These are phyloP conservation scores for Leccinellum albellum DNA, from an alignment of 768 basidiomycete species.

Conservation along the genomic window DNA sequence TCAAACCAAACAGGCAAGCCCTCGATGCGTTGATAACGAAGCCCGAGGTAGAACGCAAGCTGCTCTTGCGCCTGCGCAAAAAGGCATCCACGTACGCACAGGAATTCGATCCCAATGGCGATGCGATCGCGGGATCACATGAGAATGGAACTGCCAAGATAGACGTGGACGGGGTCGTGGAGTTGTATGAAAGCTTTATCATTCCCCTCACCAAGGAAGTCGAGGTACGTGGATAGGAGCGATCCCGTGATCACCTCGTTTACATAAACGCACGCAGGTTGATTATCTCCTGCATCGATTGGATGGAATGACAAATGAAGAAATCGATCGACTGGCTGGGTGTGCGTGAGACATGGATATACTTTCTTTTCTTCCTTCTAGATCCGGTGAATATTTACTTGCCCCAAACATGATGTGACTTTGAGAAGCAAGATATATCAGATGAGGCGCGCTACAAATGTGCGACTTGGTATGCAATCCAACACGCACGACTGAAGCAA, in stretches of 20 bases:
- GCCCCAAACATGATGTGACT: background rate
- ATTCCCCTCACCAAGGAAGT: constrained; percentile 98
- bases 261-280: constrained; percentile 49
- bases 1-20: constrained; percentile 66
- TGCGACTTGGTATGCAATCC: constrained; percentile 21
- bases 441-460: constrained; percentile 22
- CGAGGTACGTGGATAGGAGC: constrained; percentile 60
- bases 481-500: constrained; percentile 18
- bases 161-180: constrained; percentile 88
- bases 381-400: constrained; percentile 6
- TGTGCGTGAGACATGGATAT: constrained; percentile 10
- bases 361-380: background rate
- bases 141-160: constrained; percentile 58
- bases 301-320: constrained; percentile 76
- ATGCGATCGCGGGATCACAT: constrained; percentile 36
- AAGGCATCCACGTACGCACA: constrained; percentile 81
- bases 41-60: constrained; percentile 86
- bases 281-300: constrained; percentile 92
- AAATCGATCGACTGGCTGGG: constrained; percentile 61
- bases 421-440: constrained; percentile 20
- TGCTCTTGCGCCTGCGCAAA: constrained; percentile 79
- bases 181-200: constrained; percentile 91
- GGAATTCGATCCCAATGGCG: constrained; percentile 73
- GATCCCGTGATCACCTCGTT: background rate
- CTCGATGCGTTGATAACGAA: constrained; percentile 93